Evolutionary conservation across 257 asterid genomes (phyloP).

Genomic region (Nicotiana undulata): DNA sequence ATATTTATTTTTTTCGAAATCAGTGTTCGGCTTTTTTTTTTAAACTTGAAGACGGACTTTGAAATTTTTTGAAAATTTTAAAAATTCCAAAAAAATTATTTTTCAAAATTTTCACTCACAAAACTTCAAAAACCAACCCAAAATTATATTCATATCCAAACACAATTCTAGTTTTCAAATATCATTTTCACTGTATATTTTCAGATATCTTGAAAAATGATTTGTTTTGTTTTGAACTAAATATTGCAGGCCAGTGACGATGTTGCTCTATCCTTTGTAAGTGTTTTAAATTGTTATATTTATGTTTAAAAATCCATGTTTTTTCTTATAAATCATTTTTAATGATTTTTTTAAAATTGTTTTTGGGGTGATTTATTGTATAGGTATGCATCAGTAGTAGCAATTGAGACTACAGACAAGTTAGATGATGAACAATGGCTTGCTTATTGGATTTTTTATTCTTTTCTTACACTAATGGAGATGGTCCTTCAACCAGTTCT

Average conservation of each 20-base stretch:
- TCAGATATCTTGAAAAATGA: not conserved
- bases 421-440: conserved; percentile 52
- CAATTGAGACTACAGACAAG: conserved; percentile 33
- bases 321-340: not conserved
- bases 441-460: conserved; percentile 49
- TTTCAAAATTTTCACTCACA: too few species aligned
- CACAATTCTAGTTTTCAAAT: too few species aligned
- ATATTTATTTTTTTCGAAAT: too few species aligned
- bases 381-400: conserved; percentile 42
- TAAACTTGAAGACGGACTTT: too few species aligned
- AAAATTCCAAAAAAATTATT: too few species aligned
- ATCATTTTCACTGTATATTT: not conserved
- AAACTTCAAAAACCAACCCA: too few species aligned
- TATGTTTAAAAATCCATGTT: not conserved
- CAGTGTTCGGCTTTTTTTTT: too few species aligned
- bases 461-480: conserved; percentile 36
- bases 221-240: not conserved
- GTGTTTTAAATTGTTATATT: not conserved
- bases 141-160: too few species aligned
- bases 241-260: conserved; percentile 29
- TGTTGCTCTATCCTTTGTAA: conserved; percentile 42
- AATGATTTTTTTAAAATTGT: not conserved
- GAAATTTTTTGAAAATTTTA: too few species aligned
- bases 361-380: not conserved
- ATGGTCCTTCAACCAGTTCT: conserved; percentile 29